These are phyloP conservation scores for Anthracocystis walkeri DNA, from an alignment of 1,284 basidiomycete genomes.

Conservation along the genomic window DNA sequence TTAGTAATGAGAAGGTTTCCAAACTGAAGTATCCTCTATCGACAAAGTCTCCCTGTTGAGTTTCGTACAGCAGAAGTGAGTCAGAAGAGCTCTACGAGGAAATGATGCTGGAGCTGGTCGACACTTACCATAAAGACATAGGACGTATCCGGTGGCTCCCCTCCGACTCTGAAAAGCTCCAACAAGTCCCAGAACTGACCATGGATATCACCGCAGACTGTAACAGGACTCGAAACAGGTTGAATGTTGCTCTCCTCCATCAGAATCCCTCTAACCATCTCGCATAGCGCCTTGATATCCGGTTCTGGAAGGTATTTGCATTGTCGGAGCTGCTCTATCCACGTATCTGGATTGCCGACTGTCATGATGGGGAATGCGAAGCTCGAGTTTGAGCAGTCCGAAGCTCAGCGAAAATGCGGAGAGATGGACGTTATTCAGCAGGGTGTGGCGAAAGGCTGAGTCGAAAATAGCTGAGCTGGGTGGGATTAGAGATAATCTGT, in stretches of 20 bases:
- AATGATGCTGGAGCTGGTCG: not conserved
- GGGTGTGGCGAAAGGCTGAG: not conserved
- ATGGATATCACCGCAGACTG: conserved; percentile 93
- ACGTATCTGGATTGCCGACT: conserved; percentile 62
- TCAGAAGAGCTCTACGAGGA: conserved; percentile 2
- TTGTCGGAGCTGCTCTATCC: conserved; percentile 77
- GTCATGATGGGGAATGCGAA: conserved; percentile 22
- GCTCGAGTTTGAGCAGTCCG: not conserved
- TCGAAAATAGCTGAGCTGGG: not conserved
- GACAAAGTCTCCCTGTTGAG: conserved; percentile 89
- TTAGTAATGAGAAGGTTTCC: conserved; percentile 90
- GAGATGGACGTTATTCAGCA: not conserved
- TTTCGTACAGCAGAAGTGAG: not conserved
- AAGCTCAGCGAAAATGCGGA: not conserved
- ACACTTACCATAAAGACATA: conserved; percentile 92
- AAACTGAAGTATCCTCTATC: conserved; percentile 95
- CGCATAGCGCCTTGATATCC: conserved; percentile 91
- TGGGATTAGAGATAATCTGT: not conserved
- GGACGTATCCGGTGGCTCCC: conserved; percentile 86
- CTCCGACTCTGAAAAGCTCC: conserved; percentile 89
- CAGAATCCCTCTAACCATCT: conserved; percentile 83
- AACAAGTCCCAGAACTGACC: conserved; percentile 96
- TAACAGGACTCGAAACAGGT: conserved; percentile 88
- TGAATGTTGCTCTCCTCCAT: conserved; percentile 97
- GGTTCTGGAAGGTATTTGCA: conserved; percentile 89